phyloP scores from a whole-genome alignment of 139 green algal genomes.

The Eudorina sp. region DNA sequence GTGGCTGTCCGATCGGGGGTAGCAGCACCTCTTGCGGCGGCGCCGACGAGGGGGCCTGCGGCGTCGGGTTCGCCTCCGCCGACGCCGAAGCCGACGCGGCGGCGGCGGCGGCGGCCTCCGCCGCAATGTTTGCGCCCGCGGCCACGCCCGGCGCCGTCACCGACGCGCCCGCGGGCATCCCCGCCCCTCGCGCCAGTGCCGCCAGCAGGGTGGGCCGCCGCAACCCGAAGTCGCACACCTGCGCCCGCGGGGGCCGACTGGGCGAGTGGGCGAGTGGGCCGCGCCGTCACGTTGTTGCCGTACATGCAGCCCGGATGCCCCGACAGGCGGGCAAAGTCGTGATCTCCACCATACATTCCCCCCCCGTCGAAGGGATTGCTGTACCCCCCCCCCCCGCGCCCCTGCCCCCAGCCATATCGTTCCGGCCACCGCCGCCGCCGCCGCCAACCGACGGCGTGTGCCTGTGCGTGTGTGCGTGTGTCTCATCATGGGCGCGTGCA shows the following conservation, averaged over 20 bases:
- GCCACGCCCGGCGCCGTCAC: neutral
- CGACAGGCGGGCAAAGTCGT: too few species aligned
- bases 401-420: too few species aligned
- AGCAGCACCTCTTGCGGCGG: neutral
- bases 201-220: neutral
- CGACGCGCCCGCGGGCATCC: neutral
- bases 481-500: too few species aligned
- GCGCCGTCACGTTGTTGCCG: too few species aligned
- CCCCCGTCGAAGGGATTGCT: too few species aligned
- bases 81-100: neutral
- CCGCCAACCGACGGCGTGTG: too few species aligned
- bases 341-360: too few species aligned
- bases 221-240: constrained; percentile 31
- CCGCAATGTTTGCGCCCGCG: neutral
- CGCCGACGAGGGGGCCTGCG: neutral
- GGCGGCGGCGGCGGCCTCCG: neutral
- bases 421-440: too few species aligned
- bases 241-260: neutral
- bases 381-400: too few species aligned
- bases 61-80: neutral
- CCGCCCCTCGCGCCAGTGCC: neutral
- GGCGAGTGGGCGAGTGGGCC: too few species aligned
- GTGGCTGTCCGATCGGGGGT: neutral
- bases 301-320: too few species aligned
- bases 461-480: too few species aligned